Percentiles rank a stretch among this genome's conserved stretches.
phyloP scores from a whole-genome alignment of 2,329 filamentous ascomycete species.

The Talaromyces sp. region DNA sequence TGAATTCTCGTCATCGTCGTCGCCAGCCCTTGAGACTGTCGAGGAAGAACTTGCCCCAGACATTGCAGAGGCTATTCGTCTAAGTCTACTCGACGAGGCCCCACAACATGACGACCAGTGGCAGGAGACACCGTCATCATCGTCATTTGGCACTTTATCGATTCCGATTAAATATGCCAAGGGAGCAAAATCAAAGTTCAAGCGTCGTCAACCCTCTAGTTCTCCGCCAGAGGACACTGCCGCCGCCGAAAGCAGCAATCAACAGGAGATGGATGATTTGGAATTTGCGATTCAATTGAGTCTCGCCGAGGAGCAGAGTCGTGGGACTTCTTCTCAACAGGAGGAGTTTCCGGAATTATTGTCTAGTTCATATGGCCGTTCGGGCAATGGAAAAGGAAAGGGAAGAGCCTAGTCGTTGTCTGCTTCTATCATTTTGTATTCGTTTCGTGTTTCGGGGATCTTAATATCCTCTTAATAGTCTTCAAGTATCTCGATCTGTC shows the following conservation, averaged over 20 bases:
- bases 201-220: constrained; percentile 19
- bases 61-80: constrained; percentile 61
- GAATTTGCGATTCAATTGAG: constrained; percentile 62
- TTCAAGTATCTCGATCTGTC: neutral
- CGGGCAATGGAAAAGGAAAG: constrained; percentile 35
- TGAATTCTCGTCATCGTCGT: constrained; percentile 36
- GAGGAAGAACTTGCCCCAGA: constrained; percentile 56
- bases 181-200: constrained; percentile 21
- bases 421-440: constrained; percentile 3
- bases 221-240: constrained; percentile 17
- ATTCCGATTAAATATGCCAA: constrained; percentile 39
- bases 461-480: neutral
- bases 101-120: constrained; percentile 20
- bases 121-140: neutral
- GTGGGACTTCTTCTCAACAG: constrained; percentile 26
- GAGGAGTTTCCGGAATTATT: constrained; percentile 34
- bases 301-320: constrained; percentile 57
- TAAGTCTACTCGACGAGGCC: constrained; percentile 44
- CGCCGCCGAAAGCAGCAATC: constrained; percentile 34
- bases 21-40: constrained; percentile 36
- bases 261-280: constrained; percentile 55
- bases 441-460: neutral
- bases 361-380: constrained; percentile 23
- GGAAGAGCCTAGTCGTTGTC: constrained; percentile 18
- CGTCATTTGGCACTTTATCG: constrained; percentile 16